Evolutionary conservation across 2,329 filamentous ascomycete species (phyloP).

Genomic region (Cyphellophora europaea): DNA sequence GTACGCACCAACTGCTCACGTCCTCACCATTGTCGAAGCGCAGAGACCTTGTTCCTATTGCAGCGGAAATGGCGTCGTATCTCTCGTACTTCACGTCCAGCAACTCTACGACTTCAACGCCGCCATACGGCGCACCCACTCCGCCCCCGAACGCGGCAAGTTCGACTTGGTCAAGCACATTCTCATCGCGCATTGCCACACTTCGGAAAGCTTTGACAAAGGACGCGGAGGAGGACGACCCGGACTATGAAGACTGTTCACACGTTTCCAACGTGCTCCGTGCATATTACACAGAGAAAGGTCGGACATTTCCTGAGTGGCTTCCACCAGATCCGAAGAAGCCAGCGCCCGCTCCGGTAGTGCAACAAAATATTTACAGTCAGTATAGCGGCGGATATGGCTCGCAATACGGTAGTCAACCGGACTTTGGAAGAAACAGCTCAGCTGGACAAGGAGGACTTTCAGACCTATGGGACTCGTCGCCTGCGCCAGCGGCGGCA

Average conservation of each 20-base stretch:
- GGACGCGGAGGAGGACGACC: slow-evolving; percentile 53
- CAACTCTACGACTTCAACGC: slow-evolving; percentile 4
- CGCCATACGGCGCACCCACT: slow-evolving; percentile 6
- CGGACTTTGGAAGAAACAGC: slow-evolving; percentile 23
- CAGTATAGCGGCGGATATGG: slow-evolving; percentile 36
- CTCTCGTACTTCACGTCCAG: slow-evolving; percentile 16
- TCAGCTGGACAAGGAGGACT: slow-evolving; percentile 38
- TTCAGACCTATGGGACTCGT: slow-evolving; percentile 50
- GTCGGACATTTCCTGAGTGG: slow-evolving; percentile 72
- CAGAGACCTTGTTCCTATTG: too few species aligned
- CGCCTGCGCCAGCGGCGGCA: slow-evolving; percentile 21
- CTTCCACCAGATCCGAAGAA: slow-evolving; percentile 82
- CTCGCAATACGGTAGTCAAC: slow-evolving; percentile 22
- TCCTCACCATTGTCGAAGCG: too few species aligned
- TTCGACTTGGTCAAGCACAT: slow-evolving; percentile 37
- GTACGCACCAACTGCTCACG: too few species aligned
- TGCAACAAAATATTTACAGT: slow-evolving; percentile 41
- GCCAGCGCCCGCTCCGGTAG: slow-evolving; percentile 40
- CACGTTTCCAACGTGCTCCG: slow-evolving; percentile 90
- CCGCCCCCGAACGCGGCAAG: slow-evolving; percentile 5
- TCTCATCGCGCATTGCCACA: slow-evolving; percentile 53
- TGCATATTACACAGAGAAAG: slow-evolving; percentile 86
- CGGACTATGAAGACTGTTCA: slow-evolving; percentile 66
- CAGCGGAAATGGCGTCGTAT: slow-evolving; percentile 14
- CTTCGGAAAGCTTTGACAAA: slow-evolving; percentile 62